phyloP scores from a whole-genome alignment of 441 rosid genomes.

The Gossypium schwendimanii region DNA sequence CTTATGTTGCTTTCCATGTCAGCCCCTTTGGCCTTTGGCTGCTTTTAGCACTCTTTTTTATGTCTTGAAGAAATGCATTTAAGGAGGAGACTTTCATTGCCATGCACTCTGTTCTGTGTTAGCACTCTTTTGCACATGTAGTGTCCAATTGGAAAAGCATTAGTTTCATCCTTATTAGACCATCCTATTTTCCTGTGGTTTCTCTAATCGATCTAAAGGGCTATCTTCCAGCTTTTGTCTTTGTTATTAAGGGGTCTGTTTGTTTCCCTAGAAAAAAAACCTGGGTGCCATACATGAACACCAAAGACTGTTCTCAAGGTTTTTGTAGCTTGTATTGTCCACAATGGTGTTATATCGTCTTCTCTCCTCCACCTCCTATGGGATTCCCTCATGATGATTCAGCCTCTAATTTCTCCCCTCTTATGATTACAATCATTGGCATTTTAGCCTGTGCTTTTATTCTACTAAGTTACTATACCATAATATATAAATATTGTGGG shows the following conservation, averaged over 20 bases:
- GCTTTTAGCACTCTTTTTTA: not conserved
- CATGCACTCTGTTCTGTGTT: not conserved
- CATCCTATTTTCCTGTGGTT: not conserved
- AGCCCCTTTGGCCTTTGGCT: not conserved
- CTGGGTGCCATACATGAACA: conserved; percentile 48
- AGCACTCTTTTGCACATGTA: not conserved
- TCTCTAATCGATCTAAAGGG: not conserved
- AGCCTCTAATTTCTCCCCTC: conserved; percentile 53
- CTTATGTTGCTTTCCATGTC: not conserved
- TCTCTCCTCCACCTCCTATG: conserved; percentile 64
- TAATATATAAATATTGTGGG: conserved; percentile 62
- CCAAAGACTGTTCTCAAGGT: conserved; percentile 68
- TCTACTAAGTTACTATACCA: conserved; percentile 53
- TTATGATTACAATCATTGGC: conserved; percentile 60
- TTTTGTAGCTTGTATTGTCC: conserved; percentile 61
- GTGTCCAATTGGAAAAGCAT: not conserved
- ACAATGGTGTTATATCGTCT: conserved; percentile 62
- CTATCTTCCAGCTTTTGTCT: not conserved
- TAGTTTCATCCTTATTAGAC: not conserved
- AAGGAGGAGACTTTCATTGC: not conserved
- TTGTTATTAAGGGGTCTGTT: not conserved
- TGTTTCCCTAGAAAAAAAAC: conserved; percentile 14
- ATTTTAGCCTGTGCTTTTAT: conserved; percentile 70
- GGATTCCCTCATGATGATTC: conserved; percentile 41
- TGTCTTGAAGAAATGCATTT: conserved; percentile 1